phyloP scores from a whole-genome alignment of 495 filamentous ascomycete genomes.

The Beverwykella pulmonaria region DNA sequence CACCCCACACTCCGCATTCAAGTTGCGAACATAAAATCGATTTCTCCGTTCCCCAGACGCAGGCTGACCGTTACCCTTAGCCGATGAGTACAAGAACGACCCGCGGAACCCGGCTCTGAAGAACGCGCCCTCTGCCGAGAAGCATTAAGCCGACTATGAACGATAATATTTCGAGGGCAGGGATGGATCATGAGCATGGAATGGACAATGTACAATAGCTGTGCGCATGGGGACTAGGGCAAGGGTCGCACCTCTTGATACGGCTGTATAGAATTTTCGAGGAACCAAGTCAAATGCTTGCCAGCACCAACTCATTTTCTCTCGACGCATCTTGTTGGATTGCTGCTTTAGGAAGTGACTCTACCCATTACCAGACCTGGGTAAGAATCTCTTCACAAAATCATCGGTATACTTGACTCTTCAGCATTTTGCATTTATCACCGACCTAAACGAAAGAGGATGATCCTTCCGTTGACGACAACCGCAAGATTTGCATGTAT shows the following conservation, averaged over 20 bases:
- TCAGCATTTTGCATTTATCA: no score
- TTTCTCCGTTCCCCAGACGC: not conserved
- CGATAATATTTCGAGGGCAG: not conserved
- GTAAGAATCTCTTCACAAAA: no score
- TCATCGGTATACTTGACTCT: no score
- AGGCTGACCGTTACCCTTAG: constrained; percentile 50
- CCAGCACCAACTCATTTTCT: not conserved
- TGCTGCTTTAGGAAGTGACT: not conserved
- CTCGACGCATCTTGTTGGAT: not conserved
- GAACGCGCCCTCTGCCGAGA: constrained; percentile 31
- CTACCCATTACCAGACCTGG: no score
- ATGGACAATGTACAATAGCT: constrained; percentile 37
- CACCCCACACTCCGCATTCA: not conserved
- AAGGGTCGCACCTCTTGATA: constrained; percentile 1
- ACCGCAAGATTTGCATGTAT: no score
- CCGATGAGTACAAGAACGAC: constrained; percentile 93
- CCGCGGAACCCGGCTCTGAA: constrained; percentile 81
- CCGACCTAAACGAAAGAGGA: no score
- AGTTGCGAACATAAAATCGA: constrained; percentile 3
- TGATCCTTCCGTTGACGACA: no score
- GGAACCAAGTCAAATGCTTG: constrained; percentile 11
- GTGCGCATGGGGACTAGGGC: constrained; percentile 11
- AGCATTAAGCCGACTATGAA: constrained; percentile 8
- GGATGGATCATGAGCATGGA: constrained; percentile 1
- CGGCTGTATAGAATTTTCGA: constrained; percentile 33